Evolutionary conservation across 495 filamentous ascomycete genomes (phyloP), one percentile per base, ranked within the genome.

Genomic region (Penicillium ucsense): DNA sequence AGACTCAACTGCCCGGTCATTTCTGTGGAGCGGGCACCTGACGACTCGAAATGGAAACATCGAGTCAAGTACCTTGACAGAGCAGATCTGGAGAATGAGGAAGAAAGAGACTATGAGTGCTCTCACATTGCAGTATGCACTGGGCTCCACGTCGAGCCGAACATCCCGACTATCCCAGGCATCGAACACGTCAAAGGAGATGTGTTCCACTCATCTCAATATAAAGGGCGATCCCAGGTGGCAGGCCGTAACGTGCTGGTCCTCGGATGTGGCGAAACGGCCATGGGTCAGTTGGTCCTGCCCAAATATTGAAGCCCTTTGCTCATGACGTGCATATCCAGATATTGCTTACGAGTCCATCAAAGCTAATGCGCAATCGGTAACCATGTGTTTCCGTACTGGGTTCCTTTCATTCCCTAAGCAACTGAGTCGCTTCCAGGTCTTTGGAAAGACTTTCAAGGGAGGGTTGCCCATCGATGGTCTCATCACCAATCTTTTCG

Each of bases 291-390:
- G 51, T 49, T 20, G 2, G 20, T 20, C 30, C 8, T 4, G 20
- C 2, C 1, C 7, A 12, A 2, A 8, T 20, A 12, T 6, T 6
- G 1, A 3, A 10, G 4, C 9, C 31, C 45, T 5, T 9, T 9
- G 10, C 7, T 32, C 34, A 38, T 38, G 9, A 6, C 5, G 3
- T 8, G 7, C 31, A 3, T 9, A 9, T 32, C 4, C 42, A 53
- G 51, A 55, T 43, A 55, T 55, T 32, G 52, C 52, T 38, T 55
- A 55, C 27, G 49, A 51, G 29, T 55, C 52, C 20, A 51, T 55
- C 31, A 55, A 51, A 47, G 52, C 52, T 35, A 37, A 55, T 30
- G 49, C 52, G 3, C 32, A 55, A 39, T 51, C 52, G 12, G 49
- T 51, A 8, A 55, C 48, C 6, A 51, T 55, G 48, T 55, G 52